These are phyloP conservation scores for Globisporangium irregulare DNA, from an alignment of 352 stramenopile species.

Conservation along the genomic window DNA sequence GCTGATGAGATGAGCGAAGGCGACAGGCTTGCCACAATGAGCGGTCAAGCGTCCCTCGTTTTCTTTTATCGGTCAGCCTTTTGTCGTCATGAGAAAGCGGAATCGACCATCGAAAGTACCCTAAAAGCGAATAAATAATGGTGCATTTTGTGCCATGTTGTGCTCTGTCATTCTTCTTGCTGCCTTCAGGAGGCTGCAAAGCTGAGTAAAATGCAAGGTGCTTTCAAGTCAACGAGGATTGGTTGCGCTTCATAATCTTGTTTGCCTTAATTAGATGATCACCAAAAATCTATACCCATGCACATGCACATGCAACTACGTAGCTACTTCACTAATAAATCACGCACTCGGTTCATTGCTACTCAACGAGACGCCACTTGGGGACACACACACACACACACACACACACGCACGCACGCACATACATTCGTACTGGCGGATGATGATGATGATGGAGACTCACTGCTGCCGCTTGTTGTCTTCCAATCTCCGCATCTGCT, in stretches of 20 bases:
- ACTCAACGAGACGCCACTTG: background rate
- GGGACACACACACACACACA: background rate
- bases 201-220: background rate
- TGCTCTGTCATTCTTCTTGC: background rate
- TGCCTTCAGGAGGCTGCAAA: background rate
- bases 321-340: background rate
- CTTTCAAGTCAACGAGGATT: background rate
- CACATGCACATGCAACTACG: background rate
- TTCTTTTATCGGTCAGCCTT: background rate
- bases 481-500: background rate
- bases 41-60: background rate
- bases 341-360: background rate
- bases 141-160: background rate
- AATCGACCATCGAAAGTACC: background rate
- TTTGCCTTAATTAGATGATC: background rate
- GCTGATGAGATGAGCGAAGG: background rate
- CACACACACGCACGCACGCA: background rate
- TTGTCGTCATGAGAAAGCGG: background rate
- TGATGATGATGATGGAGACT: background rate
- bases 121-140: conserved; percentile 6
- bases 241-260: background rate
- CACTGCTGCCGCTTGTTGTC: background rate
- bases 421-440: background rate
- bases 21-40: background rate
- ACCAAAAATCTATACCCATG: conserved; percentile 10